Percentiles rank a stretch among this genome's conserved stretches.
Evolutionary conservation across 2,329 filamentous ascomycete genomes (phyloP).

Genomic region (Penicillium brevicompactum): DNA sequence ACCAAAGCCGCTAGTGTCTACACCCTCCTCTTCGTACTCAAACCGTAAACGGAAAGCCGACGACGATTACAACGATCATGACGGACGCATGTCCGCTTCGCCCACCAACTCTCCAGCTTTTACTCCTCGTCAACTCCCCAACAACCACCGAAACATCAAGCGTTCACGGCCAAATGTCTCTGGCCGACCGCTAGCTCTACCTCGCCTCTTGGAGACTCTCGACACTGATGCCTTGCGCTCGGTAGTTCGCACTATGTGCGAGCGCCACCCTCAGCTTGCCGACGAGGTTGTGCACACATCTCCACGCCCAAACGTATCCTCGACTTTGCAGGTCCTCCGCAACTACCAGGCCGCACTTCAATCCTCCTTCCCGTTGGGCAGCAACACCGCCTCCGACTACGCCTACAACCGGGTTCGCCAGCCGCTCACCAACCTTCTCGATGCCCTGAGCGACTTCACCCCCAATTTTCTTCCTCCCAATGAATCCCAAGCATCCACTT

Average conservation of each 20-base stretch:
- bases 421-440: conserved; percentile 75
- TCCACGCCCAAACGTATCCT: conserved; percentile 80
- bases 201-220: conserved; percentile 89
- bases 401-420: conserved; percentile 91
- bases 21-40: conserved; percentile 42
- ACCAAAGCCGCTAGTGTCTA: conserved; percentile 36
- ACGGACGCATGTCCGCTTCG: conserved; percentile 89
- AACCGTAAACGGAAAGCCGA: conserved; percentile 86
- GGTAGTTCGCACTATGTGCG: conserved; percentile 87
- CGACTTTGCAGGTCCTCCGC: conserved; percentile 76
- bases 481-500: conserved; percentile 80
- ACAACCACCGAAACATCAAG: conserved; percentile 66
- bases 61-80: conserved; percentile 62
- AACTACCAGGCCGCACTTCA: conserved; percentile 80
- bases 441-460: conserved; percentile 90
- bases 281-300: conserved; percentile 81
- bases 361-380: conserved; percentile 80
- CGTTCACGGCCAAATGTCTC: conserved; percentile 68
- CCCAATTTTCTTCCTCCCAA: conserved; percentile 92
- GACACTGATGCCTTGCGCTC: conserved; percentile 80
- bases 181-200: conserved; percentile 65
- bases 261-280: conserved; percentile 81
- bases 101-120: conserved; percentile 80
- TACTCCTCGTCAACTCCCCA: conserved; percentile 66
- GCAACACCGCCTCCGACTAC: conserved; percentile 84